Evolutionary conservation across 1,139 yeast genomes (phyloP), one percentile per base, ranked within the genome.

Genomic region (Hansenula lynferdii): DNA sequence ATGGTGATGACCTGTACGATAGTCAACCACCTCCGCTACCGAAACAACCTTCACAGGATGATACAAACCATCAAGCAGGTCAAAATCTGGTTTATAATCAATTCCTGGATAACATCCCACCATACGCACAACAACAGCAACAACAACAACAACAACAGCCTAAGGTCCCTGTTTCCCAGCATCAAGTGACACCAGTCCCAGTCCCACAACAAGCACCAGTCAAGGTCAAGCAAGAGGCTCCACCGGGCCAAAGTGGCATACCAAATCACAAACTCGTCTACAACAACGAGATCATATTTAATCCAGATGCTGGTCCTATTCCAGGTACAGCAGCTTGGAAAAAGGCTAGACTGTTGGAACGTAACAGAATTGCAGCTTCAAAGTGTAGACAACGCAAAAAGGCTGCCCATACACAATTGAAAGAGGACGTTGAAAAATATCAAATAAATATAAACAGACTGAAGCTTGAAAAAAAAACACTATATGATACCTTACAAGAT

Each of bases 301-400:
- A 77, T 47, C 82, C 84, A 2, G 68, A 75, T 48, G 71, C 72
- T 40, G 84, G 83, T 1, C 84, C 86, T 2, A 74, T 80, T 16
- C 89, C 89, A 0, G 92, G 92, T 3, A 82, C 92, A 0, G 76
- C 85, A 0, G 87, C 86, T 0, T 84, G 87, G 89, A 82, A 82
- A 52, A 75, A 79, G 47, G 86, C 82, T 39, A 64, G 87, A 41
- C 60, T 82, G 17, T 60, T 82, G 42, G 90, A 81, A 55, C 62
- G 90, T 50, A 82, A 82, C 51, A 63, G 87, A 48, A 68, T 82
- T 16, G 92, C 92, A 1, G 90, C 90, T 0, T 77, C 84, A 11
- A 82, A 80, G 53, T 83, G 92, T 64, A 67, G 92, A 50, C 86
- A 80, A 54, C 65, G 90, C 31, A 83, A 82, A 62, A 83, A 82